Conservation (phyloP, 306 rosid species). For the Vigna radiata region DNA sequence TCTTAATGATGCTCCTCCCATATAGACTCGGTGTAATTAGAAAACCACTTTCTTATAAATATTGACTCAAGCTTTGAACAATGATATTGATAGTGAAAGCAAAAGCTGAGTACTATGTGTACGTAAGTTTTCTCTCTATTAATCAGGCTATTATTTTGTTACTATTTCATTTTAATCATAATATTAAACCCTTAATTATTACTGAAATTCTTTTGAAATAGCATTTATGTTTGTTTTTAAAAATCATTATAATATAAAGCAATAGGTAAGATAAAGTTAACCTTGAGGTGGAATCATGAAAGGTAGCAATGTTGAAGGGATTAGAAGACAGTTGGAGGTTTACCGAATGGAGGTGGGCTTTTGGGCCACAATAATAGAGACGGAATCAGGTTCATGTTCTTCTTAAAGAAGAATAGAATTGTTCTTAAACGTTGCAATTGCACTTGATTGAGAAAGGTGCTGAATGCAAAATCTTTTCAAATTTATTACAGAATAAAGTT, state of each 20-base stretch:
- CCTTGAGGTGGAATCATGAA: background rate
- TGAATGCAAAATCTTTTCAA: constrained; percentile 3
- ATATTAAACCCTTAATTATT: background rate
- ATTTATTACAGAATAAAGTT: constrained; percentile 48
- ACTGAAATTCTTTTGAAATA: no score
- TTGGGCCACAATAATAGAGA: constrained; percentile 41
- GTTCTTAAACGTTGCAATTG: constrained; percentile 34
- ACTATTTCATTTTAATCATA: background rate
- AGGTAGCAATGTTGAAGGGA: background rate
- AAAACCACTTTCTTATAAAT: background rate
- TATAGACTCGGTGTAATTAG: background rate
- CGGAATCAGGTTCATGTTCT: constrained; percentile 51
- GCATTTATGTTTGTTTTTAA: background rate
- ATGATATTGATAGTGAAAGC: background rate
- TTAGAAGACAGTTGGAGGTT: no score
- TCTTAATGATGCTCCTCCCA: background rate
- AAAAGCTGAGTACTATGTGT: no score
- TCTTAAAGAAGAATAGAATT: constrained; percentile 37
- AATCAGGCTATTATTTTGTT: no score
- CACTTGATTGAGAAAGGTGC: constrained; percentile 51
- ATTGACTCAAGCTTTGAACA: background rate
- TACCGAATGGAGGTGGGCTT: constrained; percentile 34
- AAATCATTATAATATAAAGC: background rate
- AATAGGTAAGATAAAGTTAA: constrained; percentile 17
- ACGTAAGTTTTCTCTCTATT: no score